Evolutionary conservation across 2,329 filamentous ascomycete species (phyloP).

Genomic region (Neoscytalidium dimidiatum): DNA sequence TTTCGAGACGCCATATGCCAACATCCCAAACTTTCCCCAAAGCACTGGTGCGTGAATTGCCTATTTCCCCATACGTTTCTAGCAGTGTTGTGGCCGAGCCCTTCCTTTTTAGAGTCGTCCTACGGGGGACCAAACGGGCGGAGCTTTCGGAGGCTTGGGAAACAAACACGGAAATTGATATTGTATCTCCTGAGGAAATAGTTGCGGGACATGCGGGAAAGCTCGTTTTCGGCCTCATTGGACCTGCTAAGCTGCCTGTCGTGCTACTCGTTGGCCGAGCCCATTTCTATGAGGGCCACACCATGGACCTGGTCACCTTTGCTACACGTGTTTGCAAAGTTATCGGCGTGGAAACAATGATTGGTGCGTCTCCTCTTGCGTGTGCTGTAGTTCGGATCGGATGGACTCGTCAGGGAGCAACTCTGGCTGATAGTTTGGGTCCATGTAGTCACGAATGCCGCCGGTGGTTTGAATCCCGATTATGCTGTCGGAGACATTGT

Average conservation of each 20-base stretch:
- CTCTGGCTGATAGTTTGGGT: conserved; percentile 23
- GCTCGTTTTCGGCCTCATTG: conserved; percentile 64
- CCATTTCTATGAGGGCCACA: conserved; percentile 70
- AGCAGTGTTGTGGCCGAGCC: too few relatives aligned
- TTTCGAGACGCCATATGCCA: conserved; percentile 58
- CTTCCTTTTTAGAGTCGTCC: too few relatives aligned
- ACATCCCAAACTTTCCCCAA: conserved; percentile 63
- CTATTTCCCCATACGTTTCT: background rate
- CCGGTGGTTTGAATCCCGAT: conserved; percentile 64
- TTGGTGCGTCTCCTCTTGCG: conserved; percentile 43
- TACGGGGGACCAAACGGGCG: too few relatives aligned
- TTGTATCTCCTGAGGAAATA: conserved; percentile 30
- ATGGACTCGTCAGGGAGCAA: conserved; percentile 9
- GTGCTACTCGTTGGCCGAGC: conserved; percentile 66
- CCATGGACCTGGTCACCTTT: conserved; percentile 63
- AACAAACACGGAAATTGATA: background rate
- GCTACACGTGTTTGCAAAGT: conserved; percentile 65
- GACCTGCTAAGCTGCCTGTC: conserved; percentile 54
- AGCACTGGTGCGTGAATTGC: conserved; percentile 54
- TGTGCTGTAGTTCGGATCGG: background rate
- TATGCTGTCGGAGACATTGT: conserved; percentile 68
- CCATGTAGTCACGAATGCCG: conserved; percentile 63
- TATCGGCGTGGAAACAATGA: conserved; percentile 61
- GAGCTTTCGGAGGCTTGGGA: background rate
- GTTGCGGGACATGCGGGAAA: conserved; percentile 65